phyloP scores from a whole-genome alignment of 495 filamentous ascomycete species.

The Talaromyces ruber region DNA sequence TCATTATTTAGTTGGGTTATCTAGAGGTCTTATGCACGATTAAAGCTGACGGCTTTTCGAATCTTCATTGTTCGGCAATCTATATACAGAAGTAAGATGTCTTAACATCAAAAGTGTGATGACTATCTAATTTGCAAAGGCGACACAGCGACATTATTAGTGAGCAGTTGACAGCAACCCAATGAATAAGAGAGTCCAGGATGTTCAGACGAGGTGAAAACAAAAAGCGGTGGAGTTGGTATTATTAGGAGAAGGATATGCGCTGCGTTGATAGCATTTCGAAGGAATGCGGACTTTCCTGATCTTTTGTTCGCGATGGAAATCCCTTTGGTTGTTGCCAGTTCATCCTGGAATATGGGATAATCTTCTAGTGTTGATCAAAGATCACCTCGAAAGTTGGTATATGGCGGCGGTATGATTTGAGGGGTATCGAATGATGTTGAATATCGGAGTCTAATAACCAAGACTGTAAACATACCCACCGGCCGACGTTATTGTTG shows the following conservation, averaged over 20 bases:
- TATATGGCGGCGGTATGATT: neutral
- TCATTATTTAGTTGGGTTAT: too few species aligned
- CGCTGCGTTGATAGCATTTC: neutral
- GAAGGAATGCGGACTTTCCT: neutral
- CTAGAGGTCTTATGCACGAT: too few species aligned
- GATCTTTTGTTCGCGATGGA: neutral
- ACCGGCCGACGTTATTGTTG: neutral
- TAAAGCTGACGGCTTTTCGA: neutral
- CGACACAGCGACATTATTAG: neutral
- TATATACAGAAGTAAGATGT: neutral
- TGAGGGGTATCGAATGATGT: neutral
- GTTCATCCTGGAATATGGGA: neutral
- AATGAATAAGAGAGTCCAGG: neutral
- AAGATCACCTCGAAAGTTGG: neutral
- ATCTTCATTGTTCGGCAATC: neutral
- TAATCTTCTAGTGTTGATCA: neutral
- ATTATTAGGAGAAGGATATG: neutral
- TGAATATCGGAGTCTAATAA: neutral
- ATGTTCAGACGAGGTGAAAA: neutral
- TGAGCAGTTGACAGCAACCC: neutral
- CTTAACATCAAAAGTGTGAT: neutral
- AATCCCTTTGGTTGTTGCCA: neutral
- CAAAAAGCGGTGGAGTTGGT: neutral
- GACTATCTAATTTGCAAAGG: neutral
- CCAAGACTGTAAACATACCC: neutral